Percentiles rank a stretch among this genome's conserved stretches.
These are phyloP conservation scores for Strobilomyces dryophilus DNA, from an alignment of 768 basidiomycete genomes.

Conservation along the genomic window DNA sequence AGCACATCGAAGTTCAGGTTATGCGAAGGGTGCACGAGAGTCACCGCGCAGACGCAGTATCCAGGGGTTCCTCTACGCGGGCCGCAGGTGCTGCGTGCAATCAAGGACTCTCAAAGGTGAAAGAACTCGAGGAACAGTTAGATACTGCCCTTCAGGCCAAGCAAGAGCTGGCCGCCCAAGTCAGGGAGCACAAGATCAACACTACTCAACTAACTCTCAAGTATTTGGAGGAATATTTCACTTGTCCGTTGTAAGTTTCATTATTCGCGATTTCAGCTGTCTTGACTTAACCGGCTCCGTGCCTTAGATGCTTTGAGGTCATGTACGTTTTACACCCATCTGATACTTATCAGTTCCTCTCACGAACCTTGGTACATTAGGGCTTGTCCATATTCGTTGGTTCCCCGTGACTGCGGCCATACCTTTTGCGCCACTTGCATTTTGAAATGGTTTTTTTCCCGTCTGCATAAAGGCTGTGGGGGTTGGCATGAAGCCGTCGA, in stretches of 20 bases:
- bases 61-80: background rate
- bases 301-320: slow-evolving; percentile 57
- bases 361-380: slow-evolving; percentile 14
- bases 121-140: slow-evolving; percentile 42
- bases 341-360: background rate
- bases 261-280: slow-evolving; percentile 2
- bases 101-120: slow-evolving; percentile 35
- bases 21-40: background rate
- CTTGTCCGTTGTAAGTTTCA: slow-evolving; percentile 54
- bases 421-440: slow-evolving; percentile 66
- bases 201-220: slow-evolving; percentile 36
- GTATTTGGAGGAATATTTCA: slow-evolving; percentile 59
- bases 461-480: slow-evolving; percentile 57
- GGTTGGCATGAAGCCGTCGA: slow-evolving; percentile 65
- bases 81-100: slow-evolving; percentile 19
- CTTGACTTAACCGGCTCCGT: slow-evolving; percentile 11
- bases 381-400: slow-evolving; percentile 55
- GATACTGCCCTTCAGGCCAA: slow-evolving; percentile 37
- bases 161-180: slow-evolving; percentile 37
- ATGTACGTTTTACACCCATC: slow-evolving; percentile 33
- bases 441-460: slow-evolving; percentile 66
- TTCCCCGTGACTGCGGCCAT: slow-evolving; percentile 58
- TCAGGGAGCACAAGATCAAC: slow-evolving; percentile 37
- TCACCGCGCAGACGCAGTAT: slow-evolving; percentile 1
- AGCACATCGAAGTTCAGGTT: slow-evolving; percentile 5